Percentiles rank a stretch among this genome's conserved stretches.
Conservation (phyloP, 2,329 filamentous ascomycete genomes). For the Apiospora rasikravindrae region DNA sequence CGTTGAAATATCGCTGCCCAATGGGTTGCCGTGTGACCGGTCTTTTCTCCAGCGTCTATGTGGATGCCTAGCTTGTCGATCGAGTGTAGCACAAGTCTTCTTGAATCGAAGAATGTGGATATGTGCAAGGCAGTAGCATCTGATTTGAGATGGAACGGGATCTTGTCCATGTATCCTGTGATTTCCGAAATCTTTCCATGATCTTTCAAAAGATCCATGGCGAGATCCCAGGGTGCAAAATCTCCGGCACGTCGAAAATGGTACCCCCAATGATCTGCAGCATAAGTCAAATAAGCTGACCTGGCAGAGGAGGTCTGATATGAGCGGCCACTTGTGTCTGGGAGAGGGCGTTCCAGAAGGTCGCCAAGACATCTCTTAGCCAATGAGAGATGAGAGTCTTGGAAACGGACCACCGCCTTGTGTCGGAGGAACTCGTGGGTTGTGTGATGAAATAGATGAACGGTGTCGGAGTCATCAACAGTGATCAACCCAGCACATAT, state of each 20-base stretch:
- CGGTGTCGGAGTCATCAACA: not conserved
- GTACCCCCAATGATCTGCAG: not conserved
- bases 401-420: not conserved
- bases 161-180: not conserved
- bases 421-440: not conserved
- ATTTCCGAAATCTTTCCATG: not conserved
- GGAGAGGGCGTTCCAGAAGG: not conserved
- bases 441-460: not conserved
- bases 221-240: not conserved
- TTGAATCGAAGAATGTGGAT: not conserved
- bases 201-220: not conserved
- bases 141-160: not conserved
- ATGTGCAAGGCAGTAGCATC: not conserved
- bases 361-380: not conserved
- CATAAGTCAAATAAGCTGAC: not conserved
- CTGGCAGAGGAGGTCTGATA: accelerated
- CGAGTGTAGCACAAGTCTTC: not conserved
- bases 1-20: not conserved
- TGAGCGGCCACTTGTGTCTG: accelerated
- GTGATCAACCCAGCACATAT: not conserved
- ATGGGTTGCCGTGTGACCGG: not conserved
- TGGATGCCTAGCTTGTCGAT: not conserved
- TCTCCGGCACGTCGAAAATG: not conserved
- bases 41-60: not conserved
- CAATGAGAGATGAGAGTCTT: not conserved